Percentiles rank a stretch among this genome's conserved stretches.
These are phyloP conservation scores for Kuraishia cidri DNA, from an alignment of 805 yeast species.

Conservation along the genomic window DNA sequence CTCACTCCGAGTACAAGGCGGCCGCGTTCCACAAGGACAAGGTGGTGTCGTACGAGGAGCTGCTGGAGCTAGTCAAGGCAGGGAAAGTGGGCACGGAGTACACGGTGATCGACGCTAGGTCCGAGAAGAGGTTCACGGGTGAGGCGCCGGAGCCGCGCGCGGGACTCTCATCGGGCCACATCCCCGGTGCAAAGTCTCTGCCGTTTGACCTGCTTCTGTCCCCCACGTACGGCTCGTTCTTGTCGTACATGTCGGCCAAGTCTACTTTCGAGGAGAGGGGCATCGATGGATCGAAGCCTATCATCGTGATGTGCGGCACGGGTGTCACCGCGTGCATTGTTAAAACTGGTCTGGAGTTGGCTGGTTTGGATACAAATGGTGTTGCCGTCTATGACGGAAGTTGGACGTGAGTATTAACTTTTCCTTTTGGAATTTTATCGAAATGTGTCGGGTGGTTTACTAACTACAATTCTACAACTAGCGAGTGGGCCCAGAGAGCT, in stretches of 20 bases:
- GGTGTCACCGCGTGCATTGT: conserved; percentile 93
- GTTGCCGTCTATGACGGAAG: conserved; percentile 76
- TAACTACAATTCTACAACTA: too few species aligned
- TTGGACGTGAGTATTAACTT: conserved; percentile 49
- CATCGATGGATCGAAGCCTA: conserved; percentile 42
- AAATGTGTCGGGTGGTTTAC: too few species aligned
- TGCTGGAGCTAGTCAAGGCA: conserved; percentile 45
- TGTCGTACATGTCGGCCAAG: conserved; percentile 17
- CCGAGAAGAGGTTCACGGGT: conserved; percentile 69
- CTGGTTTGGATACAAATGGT: conserved; percentile 33
- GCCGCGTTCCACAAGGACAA: conserved; percentile 30
- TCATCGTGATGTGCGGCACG: conserved; percentile 88
- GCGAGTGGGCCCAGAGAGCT: conserved; percentile 78
- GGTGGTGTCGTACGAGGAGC: conserved; percentile 60
- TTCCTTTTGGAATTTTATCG: too few species aligned
- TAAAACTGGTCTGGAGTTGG: conserved; percentile 60
- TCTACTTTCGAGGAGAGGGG: conserved; percentile 34
- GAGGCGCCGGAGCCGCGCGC: conserved; percentile 82
- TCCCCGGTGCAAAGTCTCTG: conserved; percentile 69
- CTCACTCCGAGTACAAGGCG: conserved; percentile 22
- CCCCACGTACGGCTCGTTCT: conserved; percentile 18
- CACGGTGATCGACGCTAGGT: conserved; percentile 74
- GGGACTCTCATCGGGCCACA: conserved; percentile 84
- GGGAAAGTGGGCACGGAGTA: conserved; percentile 35
- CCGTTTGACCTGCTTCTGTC: conserved; percentile 61